A percentile compares a stretch with the other conserved stretches of the same genome.
Conservation (phyloP, 2,329 filamentous ascomycete species). For the Chaetomium strumarium region DNA sequence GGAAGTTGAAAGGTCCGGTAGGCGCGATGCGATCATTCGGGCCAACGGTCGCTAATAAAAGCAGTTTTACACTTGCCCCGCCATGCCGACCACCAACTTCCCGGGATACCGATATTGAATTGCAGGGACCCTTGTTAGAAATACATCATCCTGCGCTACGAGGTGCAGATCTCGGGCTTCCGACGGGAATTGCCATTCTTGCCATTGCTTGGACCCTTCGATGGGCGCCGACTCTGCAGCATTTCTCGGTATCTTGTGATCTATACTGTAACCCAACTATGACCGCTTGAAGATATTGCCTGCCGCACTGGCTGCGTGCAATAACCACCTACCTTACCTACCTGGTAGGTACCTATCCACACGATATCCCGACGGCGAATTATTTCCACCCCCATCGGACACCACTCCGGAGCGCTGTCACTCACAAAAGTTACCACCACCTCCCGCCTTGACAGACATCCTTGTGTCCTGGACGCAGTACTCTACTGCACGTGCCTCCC, state of each 20-base stretch:
- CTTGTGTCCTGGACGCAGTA: too few relatives aligned
- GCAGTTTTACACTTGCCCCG: background rate
- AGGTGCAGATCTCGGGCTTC: slow-evolving; percentile 1
- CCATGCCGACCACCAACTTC: background rate
- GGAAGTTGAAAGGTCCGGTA: too few relatives aligned
- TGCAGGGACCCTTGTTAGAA: slow-evolving; percentile 1
- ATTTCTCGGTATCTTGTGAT: background rate
- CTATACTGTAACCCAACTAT: background rate
- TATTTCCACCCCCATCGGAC: too few relatives aligned
- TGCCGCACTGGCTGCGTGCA: background rate
- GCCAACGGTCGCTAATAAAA: too few relatives aligned
- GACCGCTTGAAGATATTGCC: background rate
- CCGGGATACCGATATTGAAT: background rate
- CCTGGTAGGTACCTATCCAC: too few relatives aligned
- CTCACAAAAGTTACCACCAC: too few relatives aligned
- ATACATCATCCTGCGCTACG: slow-evolving; percentile 8
- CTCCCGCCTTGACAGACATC: too few relatives aligned
- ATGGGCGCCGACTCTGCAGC: background rate
- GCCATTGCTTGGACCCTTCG: background rate
- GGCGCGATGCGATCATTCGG: too few relatives aligned
- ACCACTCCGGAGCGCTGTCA: too few relatives aligned
- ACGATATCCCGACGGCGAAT: too few relatives aligned
- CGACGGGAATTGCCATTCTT: background rate
- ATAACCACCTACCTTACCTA: too few relatives aligned
- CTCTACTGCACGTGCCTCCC: too few relatives aligned